Percentiles rank a stretch among this genome's conserved stretches.
Conservation (phyloP, 208 protist species). For the Acanthamoeba culbertsoni region DNA sequence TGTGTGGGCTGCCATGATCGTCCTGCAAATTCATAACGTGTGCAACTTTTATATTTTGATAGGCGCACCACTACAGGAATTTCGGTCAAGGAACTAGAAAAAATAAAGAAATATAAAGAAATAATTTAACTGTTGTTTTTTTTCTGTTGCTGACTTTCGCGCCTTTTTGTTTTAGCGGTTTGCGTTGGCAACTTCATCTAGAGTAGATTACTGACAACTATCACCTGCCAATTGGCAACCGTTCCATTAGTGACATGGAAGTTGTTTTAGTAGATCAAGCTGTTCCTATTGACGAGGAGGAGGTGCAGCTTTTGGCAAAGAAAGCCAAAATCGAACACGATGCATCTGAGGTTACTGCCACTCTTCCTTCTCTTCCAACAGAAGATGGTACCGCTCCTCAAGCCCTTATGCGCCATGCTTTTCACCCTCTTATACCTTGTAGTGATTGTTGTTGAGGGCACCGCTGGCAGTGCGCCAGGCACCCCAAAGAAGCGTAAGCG, state of each 20-base stretch:
- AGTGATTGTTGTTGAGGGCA: background rate
- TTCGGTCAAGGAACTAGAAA: no score
- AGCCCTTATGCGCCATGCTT: no score
- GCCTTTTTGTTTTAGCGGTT: background rate
- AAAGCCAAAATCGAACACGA: background rate
- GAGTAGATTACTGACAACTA: background rate
- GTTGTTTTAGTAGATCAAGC: no score
- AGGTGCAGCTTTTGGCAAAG: background rate
- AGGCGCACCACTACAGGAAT: background rate
- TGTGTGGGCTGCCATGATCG: background rate
- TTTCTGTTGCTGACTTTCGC: background rate
- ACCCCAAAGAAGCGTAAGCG: no score
- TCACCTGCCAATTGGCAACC: no score
- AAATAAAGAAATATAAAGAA: background rate
- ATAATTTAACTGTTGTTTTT: background rate
- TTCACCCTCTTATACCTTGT: background rate
- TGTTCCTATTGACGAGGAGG: no score
- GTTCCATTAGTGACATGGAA: no score
- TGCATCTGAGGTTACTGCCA: no score
- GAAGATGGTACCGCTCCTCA: background rate
- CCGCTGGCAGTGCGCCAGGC: background rate
- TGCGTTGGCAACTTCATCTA: background rate
- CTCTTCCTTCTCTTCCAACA: background rate
- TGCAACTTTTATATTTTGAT: background rate
- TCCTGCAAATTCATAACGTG: background rate